Base-by-base conservation (phyloP, 179 eudicot species). In the Vitellaria paradoxa region DNA sequence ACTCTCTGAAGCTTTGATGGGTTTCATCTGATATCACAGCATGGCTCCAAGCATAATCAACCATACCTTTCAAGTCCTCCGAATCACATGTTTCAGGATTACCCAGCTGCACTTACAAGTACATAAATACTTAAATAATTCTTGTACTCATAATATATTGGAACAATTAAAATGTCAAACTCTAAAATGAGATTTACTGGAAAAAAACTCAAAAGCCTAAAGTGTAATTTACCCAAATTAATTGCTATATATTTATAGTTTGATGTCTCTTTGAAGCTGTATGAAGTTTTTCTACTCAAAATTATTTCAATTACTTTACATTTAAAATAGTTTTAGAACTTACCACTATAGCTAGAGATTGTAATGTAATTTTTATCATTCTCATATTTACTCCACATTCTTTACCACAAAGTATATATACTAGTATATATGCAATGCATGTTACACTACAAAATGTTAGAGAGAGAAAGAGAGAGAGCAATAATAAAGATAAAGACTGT, bases 1-100 rank as follows among this genome's bases (percentile, higher is more conserved):
- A 84, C 37, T 86, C 77, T 14, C 65, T 37, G 8, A 94, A 89
- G 53, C 86, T 84, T 62, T 82, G 80, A 77, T 94, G 90, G 40
- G 97, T 94, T 82, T 94, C 97, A 78, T 94, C 98, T 0, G 98
- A 94, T 45, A 94, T 84, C 8, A 94, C 88, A 12, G 98, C 98
- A 65, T 94, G 98, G 81, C 97, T 94, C 98, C 98, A 94, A 7
- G 98, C 98, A 53, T 91, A 94, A 79, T 94, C 98, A 69, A 88
- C 97, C 49, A 93, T 61, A 37, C 98, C 98, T 84, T 87, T 90
- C 98, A 92, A 90, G 75, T 94, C 98, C 81, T 94, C 92, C 20
- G 94, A 84, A 60, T 93, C 93, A n/a, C 87, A 80, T n/a, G 97
- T 94, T 81, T 94, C 98, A 0, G 97, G 98, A 85, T 94, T 94